Percentiles rank a stretch among this genome's conserved stretches.
Evolutionary conservation across 1,284 basidiomycete genomes (phyloP).

Genomic region (Sanghuangporus sanghuang): DNA sequence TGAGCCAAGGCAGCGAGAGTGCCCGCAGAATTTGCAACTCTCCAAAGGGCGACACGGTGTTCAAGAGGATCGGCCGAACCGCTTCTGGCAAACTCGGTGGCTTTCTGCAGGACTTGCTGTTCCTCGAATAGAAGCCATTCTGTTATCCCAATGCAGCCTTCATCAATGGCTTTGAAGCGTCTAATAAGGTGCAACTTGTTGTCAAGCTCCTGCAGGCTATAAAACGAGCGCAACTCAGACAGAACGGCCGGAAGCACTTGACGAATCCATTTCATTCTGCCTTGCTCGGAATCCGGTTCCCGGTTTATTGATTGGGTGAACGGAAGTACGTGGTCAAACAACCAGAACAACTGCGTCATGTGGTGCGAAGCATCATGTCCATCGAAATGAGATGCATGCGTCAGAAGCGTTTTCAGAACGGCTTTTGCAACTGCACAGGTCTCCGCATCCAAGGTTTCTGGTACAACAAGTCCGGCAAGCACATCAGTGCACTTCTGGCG

Average conservation of each 20-base stretch:
- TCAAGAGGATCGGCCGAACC: conserved; percentile 27
- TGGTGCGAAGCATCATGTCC: conserved; percentile 52
- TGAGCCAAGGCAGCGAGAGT: conserved; percentile 5
- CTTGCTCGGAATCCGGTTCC: conserved; percentile 25
- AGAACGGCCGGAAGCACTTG: conserved; percentile 54
- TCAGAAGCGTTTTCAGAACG: conserved; percentile 50
- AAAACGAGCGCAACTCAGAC: conserved; percentile 48
- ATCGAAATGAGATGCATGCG: conserved; percentile 34
- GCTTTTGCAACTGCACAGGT: conserved; percentile 38
- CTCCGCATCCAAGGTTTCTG: conserved; percentile 21
- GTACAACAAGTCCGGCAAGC: conserved; percentile 37
- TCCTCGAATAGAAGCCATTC: conserved; percentile 67
- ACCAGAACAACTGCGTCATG: conserved; percentile 46
- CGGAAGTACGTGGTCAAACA: conserved; percentile 58
- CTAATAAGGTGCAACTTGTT: conserved; percentile 49
- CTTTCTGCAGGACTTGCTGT: conserved; percentile 39
- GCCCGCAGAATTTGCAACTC: conserved; percentile 32
- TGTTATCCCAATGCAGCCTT: conserved; percentile 52
- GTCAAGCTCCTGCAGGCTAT: conserved; percentile 49
- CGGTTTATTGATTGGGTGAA: conserved; percentile 21
- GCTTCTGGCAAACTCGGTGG: conserved; percentile 33
- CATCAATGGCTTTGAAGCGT: conserved; percentile 52
- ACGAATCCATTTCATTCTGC: conserved; percentile 39
- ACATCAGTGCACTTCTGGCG: conserved; percentile 47
- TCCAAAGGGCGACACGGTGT: conserved; percentile 22